Evolutionary conservation across 139 green algal species (phyloP).

Genomic region (Ettlia oleoabundans): DNA sequence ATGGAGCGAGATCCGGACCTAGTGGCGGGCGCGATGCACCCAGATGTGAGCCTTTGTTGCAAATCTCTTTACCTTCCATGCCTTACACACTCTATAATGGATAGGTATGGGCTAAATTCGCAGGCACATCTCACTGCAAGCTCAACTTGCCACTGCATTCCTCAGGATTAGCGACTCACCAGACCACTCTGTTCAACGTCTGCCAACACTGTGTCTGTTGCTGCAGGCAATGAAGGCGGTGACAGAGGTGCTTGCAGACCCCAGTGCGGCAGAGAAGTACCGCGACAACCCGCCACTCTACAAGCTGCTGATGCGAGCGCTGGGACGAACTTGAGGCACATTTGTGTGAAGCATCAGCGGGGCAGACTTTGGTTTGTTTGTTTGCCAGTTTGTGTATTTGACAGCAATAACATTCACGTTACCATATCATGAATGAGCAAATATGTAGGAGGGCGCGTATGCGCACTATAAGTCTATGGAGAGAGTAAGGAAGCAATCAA

Average conservation of each 20-base stretch:
- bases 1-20: background rate
- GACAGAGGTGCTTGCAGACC: background rate
- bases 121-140: background rate
- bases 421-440: too few species aligned
- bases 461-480: too few species aligned
- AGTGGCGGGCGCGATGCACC: background rate
- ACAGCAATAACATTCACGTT: too few species aligned
- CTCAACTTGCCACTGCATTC: background rate
- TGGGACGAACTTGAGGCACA: background rate
- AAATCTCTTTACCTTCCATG: too few species aligned
- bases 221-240: constrained; percentile 10
- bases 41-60: constrained; percentile 1
- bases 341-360: background rate
- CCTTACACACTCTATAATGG: background rate
- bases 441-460: too few species aligned
- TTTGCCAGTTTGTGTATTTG: too few species aligned
- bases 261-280: background rate
- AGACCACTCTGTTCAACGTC: background rate
- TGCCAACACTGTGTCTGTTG: too few species aligned
- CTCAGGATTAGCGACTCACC: background rate
- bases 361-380: background rate
- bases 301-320: background rate
- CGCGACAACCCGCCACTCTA: constrained; percentile 7
- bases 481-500: too few species aligned
- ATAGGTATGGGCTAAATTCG: background rate